Base-by-base conservation (phyloP, 148 eudicot species). In the Mesembryanthemum crystallinum region DNA sequence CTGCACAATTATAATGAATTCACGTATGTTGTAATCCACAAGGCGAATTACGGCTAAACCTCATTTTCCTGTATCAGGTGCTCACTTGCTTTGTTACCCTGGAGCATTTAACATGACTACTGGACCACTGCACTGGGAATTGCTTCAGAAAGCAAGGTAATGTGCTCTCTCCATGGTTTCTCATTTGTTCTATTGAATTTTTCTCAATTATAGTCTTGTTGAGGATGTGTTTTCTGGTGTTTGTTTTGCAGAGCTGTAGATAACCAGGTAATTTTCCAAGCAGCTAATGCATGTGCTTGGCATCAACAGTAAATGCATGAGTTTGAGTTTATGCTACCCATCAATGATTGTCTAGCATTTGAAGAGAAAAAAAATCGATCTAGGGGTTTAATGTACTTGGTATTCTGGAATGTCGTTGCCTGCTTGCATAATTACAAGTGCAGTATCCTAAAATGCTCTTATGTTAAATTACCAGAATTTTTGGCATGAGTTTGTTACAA, bases 91-190 rank as follows among this genome's bases (percentile, higher is more conserved):
- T 72, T 92, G 98, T 73, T 96, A 96, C 81, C 99, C 99, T 67
- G 99, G 99, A 74, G 99, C 98, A 70, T 96, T 96, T 83, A 96
- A 96, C 86, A 96, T 89, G 99, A 89, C 94, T 32, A 96, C 99
- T 60, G 99, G 99, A 76, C 99, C 99, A 25, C 67, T 96, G 82
- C 99, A 92, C 76, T 96, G 99, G 99, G 99, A 96, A 83, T 80
- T 96, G 80, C 85, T 92, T 78, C 99, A 96, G 79, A 88, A 90
- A 85, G 99, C 98, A 63, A 91, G 99, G 99, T 91, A 76, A 69
- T 61, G 51, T 72, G 47, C 64, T 11, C 32, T 33, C 32, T 20
- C 35, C 24, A 9, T 15, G 9, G 11, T 12, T 10, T 52, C 58
- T 23, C 32, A 3, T 28, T n/a, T 45, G 23, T 15, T 10, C 52